A percentile compares a stretch with the other conserved stretches of the same genome.
These are phyloP conservation scores for Coemansia sp. DNA, from an alignment of 192 early-diverging fungal species.

Conservation along the genomic window DNA sequence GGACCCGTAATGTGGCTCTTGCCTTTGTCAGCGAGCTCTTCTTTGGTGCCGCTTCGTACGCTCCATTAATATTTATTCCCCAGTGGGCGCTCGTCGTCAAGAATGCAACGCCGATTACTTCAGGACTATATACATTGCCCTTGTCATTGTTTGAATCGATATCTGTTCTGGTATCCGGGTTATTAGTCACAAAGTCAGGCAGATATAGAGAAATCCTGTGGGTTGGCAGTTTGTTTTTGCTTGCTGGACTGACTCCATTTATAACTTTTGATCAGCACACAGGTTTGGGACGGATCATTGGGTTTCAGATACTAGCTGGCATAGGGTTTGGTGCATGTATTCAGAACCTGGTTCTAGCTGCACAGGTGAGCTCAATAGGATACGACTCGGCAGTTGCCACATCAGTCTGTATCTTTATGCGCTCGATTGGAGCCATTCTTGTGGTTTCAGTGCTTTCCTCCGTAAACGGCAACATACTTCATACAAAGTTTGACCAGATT, in stretches of 20 bases:
- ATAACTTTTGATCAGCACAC: slow-evolving; percentile 59
- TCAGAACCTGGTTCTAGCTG: slow-evolving; percentile 71
- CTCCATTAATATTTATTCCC: slow-evolving; percentile 71
- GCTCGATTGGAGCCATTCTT: slow-evolving; percentile 44
- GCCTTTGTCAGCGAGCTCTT: slow-evolving; percentile 64
- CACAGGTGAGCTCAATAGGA: slow-evolving; percentile 66
- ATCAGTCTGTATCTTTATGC: slow-evolving; percentile 64
- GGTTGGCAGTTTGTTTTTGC: slow-evolving; percentile 62
- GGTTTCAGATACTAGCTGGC: slow-evolving; percentile 68
- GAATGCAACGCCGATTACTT: slow-evolving; percentile 66
- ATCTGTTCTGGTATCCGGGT: slow-evolving; percentile 64
- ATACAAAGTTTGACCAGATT: slow-evolving; percentile 36
- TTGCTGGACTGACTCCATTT: slow-evolving; percentile 63
- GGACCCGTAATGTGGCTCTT: slow-evolving; percentile 57
- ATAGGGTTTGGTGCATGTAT: slow-evolving; percentile 74
- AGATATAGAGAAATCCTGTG: slow-evolving; percentile 65
- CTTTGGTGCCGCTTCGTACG: slow-evolving; percentile 63
- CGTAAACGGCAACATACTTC: slow-evolving; percentile 35
- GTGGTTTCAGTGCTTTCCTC: slow-evolving; percentile 47
- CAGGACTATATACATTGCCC: slow-evolving; percentile 74
- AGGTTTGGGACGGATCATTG: slow-evolving; percentile 57
- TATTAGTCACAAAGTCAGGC: slow-evolving; percentile 57
- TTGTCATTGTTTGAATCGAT: slow-evolving; percentile 72
- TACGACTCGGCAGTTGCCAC: slow-evolving; percentile 73
- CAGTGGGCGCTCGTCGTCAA: slow-evolving; percentile 82